Evolutionary conservation across 2,329 filamentous ascomycete genomes (phyloP).

Genomic region (Akanthomyces uredinophilus): DNA sequence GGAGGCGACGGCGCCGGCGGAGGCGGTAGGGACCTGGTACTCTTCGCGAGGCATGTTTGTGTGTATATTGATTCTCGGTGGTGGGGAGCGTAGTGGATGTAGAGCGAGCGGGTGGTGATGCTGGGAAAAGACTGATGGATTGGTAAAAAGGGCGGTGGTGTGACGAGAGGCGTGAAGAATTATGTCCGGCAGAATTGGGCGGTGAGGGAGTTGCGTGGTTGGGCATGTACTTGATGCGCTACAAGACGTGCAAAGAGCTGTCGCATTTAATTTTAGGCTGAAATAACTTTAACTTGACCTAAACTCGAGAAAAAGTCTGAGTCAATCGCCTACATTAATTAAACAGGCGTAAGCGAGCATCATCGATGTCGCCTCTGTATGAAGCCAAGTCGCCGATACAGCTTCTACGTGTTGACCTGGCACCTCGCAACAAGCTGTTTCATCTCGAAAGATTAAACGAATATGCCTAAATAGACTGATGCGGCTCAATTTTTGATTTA

Average conservation of each 20-base stretch:
- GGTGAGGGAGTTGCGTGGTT: slow-evolving; percentile 13
- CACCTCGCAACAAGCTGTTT: no score
- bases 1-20: slow-evolving; percentile 35
- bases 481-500: not conserved
- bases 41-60: slow-evolving; percentile 62
- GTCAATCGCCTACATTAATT: no score
- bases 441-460: no score
- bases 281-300: no score
- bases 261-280: no score
- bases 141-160: not conserved
- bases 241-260: no score
- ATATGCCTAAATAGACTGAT: no score
- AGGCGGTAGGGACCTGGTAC: slow-evolving; percentile 65
- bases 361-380: no score
- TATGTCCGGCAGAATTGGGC: slow-evolving; percentile 23
- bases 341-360: no score
- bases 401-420: no score
- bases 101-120: not conserved
- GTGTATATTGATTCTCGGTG: not conserved
- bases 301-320: no score
- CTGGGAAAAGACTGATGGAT: not conserved
- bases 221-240: not conserved
- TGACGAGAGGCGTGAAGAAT: slow-evolving; percentile 10
- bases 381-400: no score
- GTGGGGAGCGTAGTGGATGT: not conserved